Base-by-base conservation (phyloP, 1,139 yeast genomes). In the Diutina scorzettiae region DNA sequence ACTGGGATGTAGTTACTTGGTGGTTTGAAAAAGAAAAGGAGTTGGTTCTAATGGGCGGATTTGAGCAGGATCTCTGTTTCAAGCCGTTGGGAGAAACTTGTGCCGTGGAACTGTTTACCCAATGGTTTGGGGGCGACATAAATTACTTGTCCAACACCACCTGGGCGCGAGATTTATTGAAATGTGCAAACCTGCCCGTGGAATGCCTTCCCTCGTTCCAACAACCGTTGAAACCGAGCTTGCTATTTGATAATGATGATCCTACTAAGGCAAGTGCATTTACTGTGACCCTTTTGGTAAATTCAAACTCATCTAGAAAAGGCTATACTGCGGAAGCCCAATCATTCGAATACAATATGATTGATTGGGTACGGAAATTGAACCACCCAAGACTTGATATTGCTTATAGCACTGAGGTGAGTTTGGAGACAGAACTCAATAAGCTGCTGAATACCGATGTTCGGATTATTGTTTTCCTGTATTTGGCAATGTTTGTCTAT, bases 181-280 rank as follows among this genome's bases (percentile, higher is more conserved):
- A 60, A 3, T 91, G 98, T 56, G 71, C 94, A 0, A 64, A 70
- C 14, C 76, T 87, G 2, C 97, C 97, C 0, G 96, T 91, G 1
- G 81, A 77, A 48, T 91, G 98, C 55, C 63, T 91, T 37, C 97
- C 98, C 0, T 63, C 80, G 0, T 91, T 89, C 60, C 95, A 86
- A 54, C 96, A 87, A 56, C 97, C 97, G 0, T 64, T 91, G 48
- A 81, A 80, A 48, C 75, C 78, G 33, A 75, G 80, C 42, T 51
- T 85, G 24, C 57, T 91, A 7, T 84, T 91, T 57, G 66, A 63
- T 21, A 57, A 60, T 12, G 66, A 66, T 30, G 68, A 77, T 53
- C 71, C 81, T 1, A 54, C 81, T 14, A 57, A 73, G 0, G 69
- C 95, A 0, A 65, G 69, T 31, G 95, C 97, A 0, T 70, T 89